These are phyloP conservation scores for Nidula niveotomentosa DNA, from an alignment of 1,284 basidiomycete genomes.

Conservation along the genomic window DNA sequence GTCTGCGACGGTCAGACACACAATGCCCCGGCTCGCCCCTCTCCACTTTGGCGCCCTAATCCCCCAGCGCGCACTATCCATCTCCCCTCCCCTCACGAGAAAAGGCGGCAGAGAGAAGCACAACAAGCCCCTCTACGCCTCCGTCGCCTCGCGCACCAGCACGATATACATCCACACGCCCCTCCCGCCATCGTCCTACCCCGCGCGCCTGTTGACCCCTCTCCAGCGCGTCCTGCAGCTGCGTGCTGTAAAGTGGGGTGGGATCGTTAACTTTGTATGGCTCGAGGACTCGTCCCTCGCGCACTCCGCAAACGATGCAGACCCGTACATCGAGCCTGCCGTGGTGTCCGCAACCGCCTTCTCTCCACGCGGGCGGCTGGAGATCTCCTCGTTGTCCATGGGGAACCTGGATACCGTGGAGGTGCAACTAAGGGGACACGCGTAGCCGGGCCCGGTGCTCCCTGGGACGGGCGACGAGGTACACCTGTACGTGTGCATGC, in stretches of 20 bases:
- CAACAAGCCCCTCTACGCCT: slow-evolving; percentile 30
- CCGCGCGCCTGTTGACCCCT: slow-evolving; percentile 46
- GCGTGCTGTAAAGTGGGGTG: slow-evolving; percentile 42
- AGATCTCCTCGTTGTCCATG: slow-evolving; percentile 45
- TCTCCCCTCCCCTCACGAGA: no score
- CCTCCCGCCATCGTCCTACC: slow-evolving; percentile 47
- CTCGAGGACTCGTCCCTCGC: slow-evolving; percentile 24
- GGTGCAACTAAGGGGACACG: slow-evolving; percentile 33
- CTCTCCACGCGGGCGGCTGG: slow-evolving; percentile 41
- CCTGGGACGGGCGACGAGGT: slow-evolving; percentile 29
- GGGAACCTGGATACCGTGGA: slow-evolving; percentile 48
- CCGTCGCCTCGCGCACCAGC: slow-evolving; percentile 48
- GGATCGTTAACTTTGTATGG: slow-evolving; percentile 63
- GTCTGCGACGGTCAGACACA: no score
- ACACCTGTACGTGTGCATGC: slow-evolving; percentile 74
- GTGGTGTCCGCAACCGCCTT: slow-evolving; percentile 45
- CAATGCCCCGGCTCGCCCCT: no score
- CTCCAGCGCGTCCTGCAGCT: slow-evolving; percentile 52
- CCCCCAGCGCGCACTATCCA: no score
- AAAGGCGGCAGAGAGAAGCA: neutral
- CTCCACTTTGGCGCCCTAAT: no score
- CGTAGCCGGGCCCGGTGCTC: slow-evolving; percentile 17
- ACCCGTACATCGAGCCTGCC: neutral
- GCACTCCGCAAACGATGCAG: neutral
- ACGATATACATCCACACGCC: slow-evolving; percentile 59